These are phyloP conservation scores for Blastobotrys proliferans DNA, from an alignment of 1,139 yeast species.

Conservation along the genomic window DNA sequence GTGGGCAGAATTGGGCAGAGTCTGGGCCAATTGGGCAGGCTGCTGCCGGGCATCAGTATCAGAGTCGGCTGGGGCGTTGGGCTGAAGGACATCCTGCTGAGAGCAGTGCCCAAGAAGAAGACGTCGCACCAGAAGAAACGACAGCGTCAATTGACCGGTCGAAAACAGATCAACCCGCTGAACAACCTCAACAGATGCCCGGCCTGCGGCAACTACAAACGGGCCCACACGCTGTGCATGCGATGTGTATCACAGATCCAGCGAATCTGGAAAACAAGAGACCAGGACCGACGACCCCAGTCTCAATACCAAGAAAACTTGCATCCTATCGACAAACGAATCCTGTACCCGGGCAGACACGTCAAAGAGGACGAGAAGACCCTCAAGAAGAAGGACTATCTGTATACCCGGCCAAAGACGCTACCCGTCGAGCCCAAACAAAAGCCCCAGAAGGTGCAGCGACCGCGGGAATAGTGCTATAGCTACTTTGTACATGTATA, in stretches of 20 bases:
- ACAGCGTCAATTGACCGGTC: constrained; percentile 75
- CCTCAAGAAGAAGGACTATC: constrained; percentile 60
- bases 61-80: constrained; percentile 10
- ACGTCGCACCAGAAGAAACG: constrained; percentile 83
- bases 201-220: constrained; percentile 87
- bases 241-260: constrained; percentile 82
- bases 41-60: constrained; percentile 12
- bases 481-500: constrained; percentile 4
- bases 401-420: constrained; percentile 56
- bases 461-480: constrained; percentile 13
- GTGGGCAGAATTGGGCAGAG: constrained; percentile 18
- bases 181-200: constrained; percentile 86
- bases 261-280: constrained; percentile 59
- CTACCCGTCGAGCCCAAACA: constrained; percentile 39
- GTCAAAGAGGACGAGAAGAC: constrained; percentile 48
- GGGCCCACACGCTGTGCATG: constrained; percentile 91
- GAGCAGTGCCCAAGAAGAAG: constrained; percentile 93
- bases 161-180: constrained; percentile 72
- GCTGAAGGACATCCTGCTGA: constrained; percentile 45
- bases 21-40: constrained; percentile 19
- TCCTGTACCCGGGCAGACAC: constrained; percentile 74
- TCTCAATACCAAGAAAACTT: constrained; percentile 41
- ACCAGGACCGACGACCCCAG: constrained; percentile 22
- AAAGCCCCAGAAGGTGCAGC: constrained; percentile 7
- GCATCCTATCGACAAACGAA: constrained; percentile 48